Base-by-base conservation (phyloP, 768 basidiomycete species). In the Coprinellus aureogranulatus region DNA sequence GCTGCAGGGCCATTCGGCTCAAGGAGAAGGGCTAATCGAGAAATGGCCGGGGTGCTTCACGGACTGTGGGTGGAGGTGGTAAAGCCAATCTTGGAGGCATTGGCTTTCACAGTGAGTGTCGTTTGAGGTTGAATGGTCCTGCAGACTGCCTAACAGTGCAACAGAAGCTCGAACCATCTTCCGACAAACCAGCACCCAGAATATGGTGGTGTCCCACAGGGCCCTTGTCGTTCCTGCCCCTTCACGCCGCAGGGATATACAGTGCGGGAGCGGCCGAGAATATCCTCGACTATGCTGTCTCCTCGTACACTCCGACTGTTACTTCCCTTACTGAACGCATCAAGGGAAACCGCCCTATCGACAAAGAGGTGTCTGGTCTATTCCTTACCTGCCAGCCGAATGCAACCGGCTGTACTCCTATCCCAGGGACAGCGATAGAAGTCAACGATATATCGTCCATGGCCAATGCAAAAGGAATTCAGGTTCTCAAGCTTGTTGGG, bases 401-500 rank as follows among this genome's bases (percentile, higher is more conserved):
- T 22, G 54, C 46, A 1, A 40, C 50, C 3, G 30, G 44, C 12
- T 37, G 40, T 18, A 9, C 54, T 3, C 49, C 44, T 4, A 62
- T 64, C 9, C 61, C 61, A 18, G 47, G 31, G 14, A 57, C 63
- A 5, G 31, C 20, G 25, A 27, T 34, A 14, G 63, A 64, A 45
- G 44, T 49, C 2, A n/a, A 26, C 12, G 37, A 9, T 10, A 47
- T 62, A 26, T 16, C 49, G 12, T 25, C 25, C 2, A 11, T 47
- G 18, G 18, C 39, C 42, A 22, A 40, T 1, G n/a, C 26, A 4
- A n/a, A 16, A 4, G 20, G n/a, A 25, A 20, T 51, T 68, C 41
- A 63, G 64, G 8, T 62, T 65, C 11, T 72, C 66, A 34, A 45
- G 47, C 53, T 67, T 2, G 39, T 61, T 34, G 65, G 53, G 1